phyloP scores from a whole-genome alignment of 495 filamentous ascomycete species.

The Aspergillus panamensis region DNA sequence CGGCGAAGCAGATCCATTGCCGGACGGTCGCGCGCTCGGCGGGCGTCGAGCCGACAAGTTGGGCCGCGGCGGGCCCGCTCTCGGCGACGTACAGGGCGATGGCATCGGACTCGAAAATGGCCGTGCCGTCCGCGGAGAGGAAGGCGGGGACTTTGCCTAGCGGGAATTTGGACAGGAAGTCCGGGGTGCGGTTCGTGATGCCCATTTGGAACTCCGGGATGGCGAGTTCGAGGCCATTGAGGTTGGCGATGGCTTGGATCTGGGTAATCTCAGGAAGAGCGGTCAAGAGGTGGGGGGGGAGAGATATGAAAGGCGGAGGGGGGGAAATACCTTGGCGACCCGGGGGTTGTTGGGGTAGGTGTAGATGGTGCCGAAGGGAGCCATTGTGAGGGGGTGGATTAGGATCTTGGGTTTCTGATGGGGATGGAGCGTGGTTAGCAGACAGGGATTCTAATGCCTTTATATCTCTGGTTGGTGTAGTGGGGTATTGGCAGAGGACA shows the following conservation, averaged over 20 bases:
- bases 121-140: slow-evolving; percentile 50
- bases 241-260: slow-evolving; percentile 49
- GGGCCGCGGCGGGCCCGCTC: slow-evolving; percentile 46
- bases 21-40: slow-evolving; percentile 47
- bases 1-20: slow-evolving; percentile 49
- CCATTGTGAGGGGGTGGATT: slow-evolving; percentile 33
- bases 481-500: not conserved
- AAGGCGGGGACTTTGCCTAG: slow-evolving; percentile 59
- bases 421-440: not conserved
- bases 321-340: slow-evolving; percentile 49
- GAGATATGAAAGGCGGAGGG: too few relatives aligned
- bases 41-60: slow-evolving; percentile 48
- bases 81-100: slow-evolving; percentile 54
- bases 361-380: slow-evolving; percentile 53
- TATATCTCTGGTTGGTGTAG: not conserved
- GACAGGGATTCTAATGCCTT: too few relatives aligned
- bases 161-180: slow-evolving; percentile 59
- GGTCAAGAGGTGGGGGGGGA: not conserved
- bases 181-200: slow-evolving; percentile 47
- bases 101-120: slow-evolving; percentile 51
- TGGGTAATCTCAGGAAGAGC: too few relatives aligned
- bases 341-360: slow-evolving; percentile 45
- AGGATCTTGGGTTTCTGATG: not conserved
- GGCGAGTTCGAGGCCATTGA: slow-evolving; percentile 49
- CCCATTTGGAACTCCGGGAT: slow-evolving; percentile 41